A percentile compares a stretch with the other conserved stretches of the same genome.
Evolutionary conservation across 306 rosid species (phyloP).

Genomic region (Mimosa bimucronata): DNA sequence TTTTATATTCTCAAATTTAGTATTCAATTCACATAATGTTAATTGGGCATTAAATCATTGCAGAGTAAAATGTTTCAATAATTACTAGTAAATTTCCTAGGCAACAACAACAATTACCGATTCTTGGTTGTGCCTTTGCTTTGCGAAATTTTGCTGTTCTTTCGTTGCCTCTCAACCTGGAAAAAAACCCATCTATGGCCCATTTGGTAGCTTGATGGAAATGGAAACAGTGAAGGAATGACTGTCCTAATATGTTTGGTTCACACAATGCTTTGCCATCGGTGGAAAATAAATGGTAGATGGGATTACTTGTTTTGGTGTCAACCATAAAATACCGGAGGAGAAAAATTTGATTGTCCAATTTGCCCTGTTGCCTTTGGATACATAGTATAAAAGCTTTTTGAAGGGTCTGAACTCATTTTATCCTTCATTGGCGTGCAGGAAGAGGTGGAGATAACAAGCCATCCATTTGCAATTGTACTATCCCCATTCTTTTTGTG

Average conservation of each 20-base stretch:
- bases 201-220: not conserved
- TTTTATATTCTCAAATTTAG: slow-evolving; percentile 16
- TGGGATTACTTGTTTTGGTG: not conserved
- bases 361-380: not conserved
- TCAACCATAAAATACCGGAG: not conserved
- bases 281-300: not conserved
- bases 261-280: not conserved
- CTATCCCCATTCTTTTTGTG: not conserved
- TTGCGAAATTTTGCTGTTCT: not conserved
- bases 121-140: not conserved
- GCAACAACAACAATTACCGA: not conserved
- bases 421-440: not conserved
- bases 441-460: not conserved
- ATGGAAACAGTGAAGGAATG: not conserved
- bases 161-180: not conserved
- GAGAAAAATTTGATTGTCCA: not conserved
- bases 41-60: slow-evolving; percentile 23
- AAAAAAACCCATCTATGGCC: not conserved
- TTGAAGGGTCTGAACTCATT: not conserved
- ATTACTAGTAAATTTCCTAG: not conserved
- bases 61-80: not conserved
- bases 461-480: not conserved
- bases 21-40: slow-evolving; percentile 25
- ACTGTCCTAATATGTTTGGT: not conserved
- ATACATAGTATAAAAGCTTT: not conserved